Evolutionary conservation across 306 rosid species (phyloP), one percentile per base, ranked within the genome.

Genomic region (peach (Prunus persica)): DNA sequence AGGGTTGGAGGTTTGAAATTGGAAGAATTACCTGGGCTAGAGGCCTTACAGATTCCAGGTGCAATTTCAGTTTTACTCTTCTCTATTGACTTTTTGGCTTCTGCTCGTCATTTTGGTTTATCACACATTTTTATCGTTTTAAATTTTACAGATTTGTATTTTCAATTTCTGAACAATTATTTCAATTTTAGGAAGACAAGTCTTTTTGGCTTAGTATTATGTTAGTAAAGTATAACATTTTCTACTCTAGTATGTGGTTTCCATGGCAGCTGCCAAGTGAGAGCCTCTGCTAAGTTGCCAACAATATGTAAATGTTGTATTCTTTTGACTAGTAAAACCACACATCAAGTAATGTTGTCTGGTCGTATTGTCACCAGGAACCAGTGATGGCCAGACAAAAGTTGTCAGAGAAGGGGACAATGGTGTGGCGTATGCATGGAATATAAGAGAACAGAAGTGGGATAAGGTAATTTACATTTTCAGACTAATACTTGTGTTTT

Each of bases 381-480:
- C 95, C 70, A 88, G 87, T 82, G 90, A 92, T 66, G 98, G 97
- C 65, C 98, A 95, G 87, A 94, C 98, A 66, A 95, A 92, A 77
- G 87, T 95, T 69, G 82, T 92, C 65, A 92, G 98, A 85, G 98
- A 95, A 86, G 98, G 97, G 73, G 98, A 95, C 85, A 92, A 90
- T 80, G 98, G 97, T 68, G 91, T 95, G 71, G 98, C 98, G 54
- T 92, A 95, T 89, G 87, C 93, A 32, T 95, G 98, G 98, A 92
- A 89, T 83, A 76, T 76, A 86, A 54, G 82, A 47, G 97, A 86
- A 80, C 91, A 86, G 74, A 92, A 86, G 79, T 95, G 98, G 97
- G 97, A 95, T 80, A 95, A 95, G 80, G 98, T 95, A 88, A 87
- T 84, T 65, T 76, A 61, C 68, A 30, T 64, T 79, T 64, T 81